Base-by-base conservation (phyloP, 805 yeast genomes). In the Candida oleophila region DNA sequence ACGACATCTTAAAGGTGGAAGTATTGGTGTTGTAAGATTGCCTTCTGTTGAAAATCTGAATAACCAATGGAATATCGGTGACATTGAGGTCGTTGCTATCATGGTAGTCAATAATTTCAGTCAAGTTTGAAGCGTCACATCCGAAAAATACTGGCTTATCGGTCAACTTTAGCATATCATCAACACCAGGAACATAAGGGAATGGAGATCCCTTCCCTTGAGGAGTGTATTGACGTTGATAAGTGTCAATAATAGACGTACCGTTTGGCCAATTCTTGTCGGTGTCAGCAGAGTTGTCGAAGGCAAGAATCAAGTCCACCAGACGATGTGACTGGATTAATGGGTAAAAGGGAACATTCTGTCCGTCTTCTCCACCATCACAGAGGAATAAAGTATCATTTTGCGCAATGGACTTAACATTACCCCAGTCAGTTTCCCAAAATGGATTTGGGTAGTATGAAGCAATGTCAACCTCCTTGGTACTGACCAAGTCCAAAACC, bases 101-200 rank as follows among this genome's bases (percentile, higher is more conserved):
- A 30, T 41, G 43, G n/a, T 22, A 41, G 33, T 52, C 49, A 16
- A 61, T 56, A 49, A 84, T 69, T 14, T 64, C 68, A 5, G 90
- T 81, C 59, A 84, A 67, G 58, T 87, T 85, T 1, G 65, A 53
- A 3, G 87, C 75, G 59, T 86, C 77, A 65, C 96, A 89, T 30
- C 96, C 96, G 61, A 89, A 89, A 69, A 89, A 89, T 0, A 85
- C 74, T 43, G 96, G 96, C 49, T 68, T 76, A 8, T 83, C 71
- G 14, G 88, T 83, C 51, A 88, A 71, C 49, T 76, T 74, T 21
- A 79, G 58, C 62, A 88, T 85, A 0, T 90, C 77, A 38, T 74
- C 65, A 22, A 62, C 68, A 60, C 82, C 91, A 11, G 96, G 96
- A 45, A 89, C 91, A 54, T 85, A 80, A 8, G 96, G 96, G 75